Evolutionary conservation across 768 basidiomycete genomes (phyloP).

Genomic region (Boletellus ananas): DNA sequence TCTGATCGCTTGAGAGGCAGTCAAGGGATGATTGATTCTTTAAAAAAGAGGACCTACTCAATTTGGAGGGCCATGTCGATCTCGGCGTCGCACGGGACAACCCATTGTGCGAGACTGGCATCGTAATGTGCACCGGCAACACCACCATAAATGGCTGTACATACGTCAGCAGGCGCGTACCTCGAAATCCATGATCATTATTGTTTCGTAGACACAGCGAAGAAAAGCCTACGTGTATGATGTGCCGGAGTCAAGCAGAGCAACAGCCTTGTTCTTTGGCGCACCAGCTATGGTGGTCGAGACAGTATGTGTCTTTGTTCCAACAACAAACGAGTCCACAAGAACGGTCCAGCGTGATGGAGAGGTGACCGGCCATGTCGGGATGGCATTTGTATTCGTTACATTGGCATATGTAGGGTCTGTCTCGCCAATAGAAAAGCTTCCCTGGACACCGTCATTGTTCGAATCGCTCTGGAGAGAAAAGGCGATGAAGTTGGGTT

Average conservation of each 20-base stretch:
- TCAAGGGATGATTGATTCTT: slow-evolving; percentile 11
- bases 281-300: slow-evolving; percentile 52
- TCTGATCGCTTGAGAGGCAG: slow-evolving; percentile 49
- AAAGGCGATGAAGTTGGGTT: slow-evolving; percentile 82
- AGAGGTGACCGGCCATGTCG: slow-evolving; percentile 65
- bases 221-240: slow-evolving; percentile 62
- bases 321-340: slow-evolving; percentile 67
- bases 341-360: slow-evolving; percentile 77
- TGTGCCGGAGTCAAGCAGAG: slow-evolving; percentile 76
- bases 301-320: slow-evolving; percentile 47
- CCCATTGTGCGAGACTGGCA: slow-evolving; percentile 54
- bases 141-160: slow-evolving; percentile 64
- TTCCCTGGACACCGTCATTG: slow-evolving; percentile 56
- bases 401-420: slow-evolving; percentile 61
- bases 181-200: slow-evolving; percentile 34
- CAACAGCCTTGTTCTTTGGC: slow-evolving; percentile 68
- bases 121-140: slow-evolving; percentile 63
- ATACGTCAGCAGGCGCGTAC: slow-evolving; percentile 64
- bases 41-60: slow-evolving; percentile 43
- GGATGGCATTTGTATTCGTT: slow-evolving; percentile 51
- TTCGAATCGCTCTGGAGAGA: slow-evolving; percentile 61
- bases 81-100: slow-evolving; percentile 69
- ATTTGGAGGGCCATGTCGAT: slow-evolving; percentile 79
- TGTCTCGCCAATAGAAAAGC: slow-evolving; percentile 71
- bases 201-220: neutral